These are phyloP conservation scores for Tetramitus jugosus DNA, from an alignment of 208 protist species.

Conservation along the genomic window DNA sequence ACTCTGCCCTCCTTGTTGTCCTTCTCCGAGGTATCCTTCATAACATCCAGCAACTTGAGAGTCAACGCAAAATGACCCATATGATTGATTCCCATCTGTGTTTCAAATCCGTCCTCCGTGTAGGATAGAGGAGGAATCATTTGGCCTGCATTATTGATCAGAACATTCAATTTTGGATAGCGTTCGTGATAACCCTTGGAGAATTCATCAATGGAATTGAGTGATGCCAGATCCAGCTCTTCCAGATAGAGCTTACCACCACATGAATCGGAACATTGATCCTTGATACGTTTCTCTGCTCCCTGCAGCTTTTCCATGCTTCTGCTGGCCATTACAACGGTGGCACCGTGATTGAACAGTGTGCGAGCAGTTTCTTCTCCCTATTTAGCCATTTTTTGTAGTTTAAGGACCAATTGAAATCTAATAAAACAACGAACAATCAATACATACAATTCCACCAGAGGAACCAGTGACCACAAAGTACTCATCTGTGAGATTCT, in stretches of 20 bases:
- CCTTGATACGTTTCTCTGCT: too few species aligned
- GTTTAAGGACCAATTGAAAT: constrained; percentile 52
- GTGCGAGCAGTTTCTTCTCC: constrained; percentile 45
- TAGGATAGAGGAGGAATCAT: not conserved
- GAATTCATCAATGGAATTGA: not conserved
- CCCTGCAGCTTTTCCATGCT: too few species aligned
- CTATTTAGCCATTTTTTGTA: constrained; percentile 27
- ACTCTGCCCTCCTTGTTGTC: too few species aligned
- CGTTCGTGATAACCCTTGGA: not conserved
- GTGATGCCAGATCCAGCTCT: not conserved
- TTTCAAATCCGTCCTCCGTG: not conserved
- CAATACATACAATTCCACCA: constrained; percentile 60
- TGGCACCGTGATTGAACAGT: constrained; percentile 22
- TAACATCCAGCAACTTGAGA: not conserved
- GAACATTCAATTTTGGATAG: not conserved
- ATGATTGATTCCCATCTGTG: not conserved
- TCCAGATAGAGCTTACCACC: not conserved
- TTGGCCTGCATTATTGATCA: constrained; percentile 12
- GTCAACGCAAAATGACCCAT: constrained; percentile 9
- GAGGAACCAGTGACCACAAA: constrained; percentile 62
- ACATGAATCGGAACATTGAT: too few species aligned
- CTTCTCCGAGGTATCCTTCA: not conserved
- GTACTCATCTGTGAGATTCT: not conserved
- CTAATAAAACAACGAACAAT: constrained; percentile 41
- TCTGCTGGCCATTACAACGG: too few species aligned